Percentiles rank a stretch among this genome's conserved stretches.
Conservation (phyloP, 768 basidiomycete genomes). For the Suillus cothurnatus region DNA sequence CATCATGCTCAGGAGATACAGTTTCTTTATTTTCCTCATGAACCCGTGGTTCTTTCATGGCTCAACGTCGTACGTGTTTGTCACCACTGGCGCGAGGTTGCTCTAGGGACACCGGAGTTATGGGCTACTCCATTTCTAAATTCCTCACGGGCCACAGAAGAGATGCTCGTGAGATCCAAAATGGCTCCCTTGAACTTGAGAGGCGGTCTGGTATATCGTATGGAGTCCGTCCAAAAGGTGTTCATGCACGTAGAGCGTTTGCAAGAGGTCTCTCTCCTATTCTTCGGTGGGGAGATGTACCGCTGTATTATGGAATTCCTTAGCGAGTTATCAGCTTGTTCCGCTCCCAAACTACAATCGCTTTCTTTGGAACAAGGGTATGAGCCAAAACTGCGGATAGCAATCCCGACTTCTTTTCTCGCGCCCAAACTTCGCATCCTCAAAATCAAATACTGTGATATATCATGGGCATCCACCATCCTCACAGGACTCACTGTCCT, state of each 20-base stretch:
- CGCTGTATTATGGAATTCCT: conserved; percentile 30
- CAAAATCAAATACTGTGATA: conserved; percentile 36
- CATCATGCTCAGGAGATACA: conserved; percentile 1
- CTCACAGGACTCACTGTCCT: conserved; percentile 41
- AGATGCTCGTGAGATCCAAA: conserved; percentile 49
- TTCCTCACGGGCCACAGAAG: conserved; percentile 39
- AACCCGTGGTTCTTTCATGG: conserved; percentile 4
- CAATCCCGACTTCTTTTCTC: conserved; percentile 11
- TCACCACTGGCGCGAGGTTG: conserved; percentile 42
- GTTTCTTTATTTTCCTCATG: neutral
- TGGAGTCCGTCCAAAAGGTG: conserved; percentile 30
- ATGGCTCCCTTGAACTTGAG: conserved; percentile 32
- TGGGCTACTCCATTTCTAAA: conserved; percentile 41
- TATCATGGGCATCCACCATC: conserved; percentile 39
- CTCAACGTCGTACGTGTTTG: conserved; percentile 12
- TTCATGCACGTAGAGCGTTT: conserved; percentile 38
- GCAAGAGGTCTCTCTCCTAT: conserved; percentile 32
- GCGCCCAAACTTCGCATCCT: conserved; percentile 38
- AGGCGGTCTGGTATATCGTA: conserved; percentile 31
- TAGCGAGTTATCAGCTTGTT: conserved; percentile 17
- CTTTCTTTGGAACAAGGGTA: conserved; percentile 28
- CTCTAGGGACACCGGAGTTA: conserved; percentile 39
- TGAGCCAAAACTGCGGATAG: neutral
- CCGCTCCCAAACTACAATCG: conserved; percentile 36
- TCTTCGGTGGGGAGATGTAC: conserved; percentile 24